Percentiles rank a stretch among this genome's conserved stretches.
These are phyloP conservation scores for Sanghuangporus sanghuang DNA, from an alignment of 1,284 basidiomycete species.

Conservation along the genomic window DNA sequence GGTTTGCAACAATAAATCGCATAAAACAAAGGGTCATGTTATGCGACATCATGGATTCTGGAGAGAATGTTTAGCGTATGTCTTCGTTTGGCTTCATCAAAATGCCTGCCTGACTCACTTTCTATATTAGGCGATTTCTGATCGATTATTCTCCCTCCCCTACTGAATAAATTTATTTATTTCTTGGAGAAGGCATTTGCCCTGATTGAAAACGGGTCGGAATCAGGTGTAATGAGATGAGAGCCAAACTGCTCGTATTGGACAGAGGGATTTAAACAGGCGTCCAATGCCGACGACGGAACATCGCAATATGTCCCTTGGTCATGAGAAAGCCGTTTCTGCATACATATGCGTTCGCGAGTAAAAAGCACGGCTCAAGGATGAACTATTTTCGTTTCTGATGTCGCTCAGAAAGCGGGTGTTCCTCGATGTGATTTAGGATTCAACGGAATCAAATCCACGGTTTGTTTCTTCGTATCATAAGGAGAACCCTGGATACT, in stretches of 20 bases:
- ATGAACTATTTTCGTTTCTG: no score
- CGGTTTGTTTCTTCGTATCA: no score
- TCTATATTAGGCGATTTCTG: slow-evolving; percentile 5
- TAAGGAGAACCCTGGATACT: no score
- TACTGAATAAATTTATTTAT: background rate
- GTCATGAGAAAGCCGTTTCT: background rate
- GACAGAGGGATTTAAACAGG: background rate
- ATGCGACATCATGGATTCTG: slow-evolving; percentile 5
- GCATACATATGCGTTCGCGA: no score
- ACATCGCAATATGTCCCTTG: background rate
- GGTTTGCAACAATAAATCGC: background rate
- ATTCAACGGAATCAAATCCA: no score
- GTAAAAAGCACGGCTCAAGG: no score
- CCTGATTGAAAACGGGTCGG: background rate
- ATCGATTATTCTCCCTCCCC: no score
- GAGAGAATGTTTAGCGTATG: background rate
- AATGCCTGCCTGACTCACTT: background rate
- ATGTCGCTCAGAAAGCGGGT: no score
- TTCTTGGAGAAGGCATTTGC: background rate
- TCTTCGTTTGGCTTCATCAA: background rate
- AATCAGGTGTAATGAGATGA: background rate
- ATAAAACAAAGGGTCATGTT: background rate
- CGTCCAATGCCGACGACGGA: background rate
- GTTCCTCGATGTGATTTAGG: no score
- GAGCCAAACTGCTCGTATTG: background rate